These are phyloP conservation scores for Peronospora destructor DNA, from an alignment of 352 stramenopile species.

Conservation along the genomic window DNA sequence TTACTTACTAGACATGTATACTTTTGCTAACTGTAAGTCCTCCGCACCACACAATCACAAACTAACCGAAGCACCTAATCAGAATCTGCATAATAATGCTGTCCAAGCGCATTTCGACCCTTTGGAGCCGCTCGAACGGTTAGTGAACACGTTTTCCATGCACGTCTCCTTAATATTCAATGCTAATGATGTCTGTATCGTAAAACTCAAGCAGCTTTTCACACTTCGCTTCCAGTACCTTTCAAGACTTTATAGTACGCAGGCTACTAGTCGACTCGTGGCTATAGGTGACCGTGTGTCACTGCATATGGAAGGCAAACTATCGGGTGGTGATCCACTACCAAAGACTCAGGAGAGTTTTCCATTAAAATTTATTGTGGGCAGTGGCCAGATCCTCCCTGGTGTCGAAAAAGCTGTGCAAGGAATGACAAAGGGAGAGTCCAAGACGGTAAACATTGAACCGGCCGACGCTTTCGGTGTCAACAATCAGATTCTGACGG, in stretches of 20 bases:
- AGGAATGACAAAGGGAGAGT: conserved; percentile 55
- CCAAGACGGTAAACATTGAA: conserved; percentile 54
- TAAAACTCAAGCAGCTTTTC: not conserved
- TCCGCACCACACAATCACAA: conserved; percentile 12
- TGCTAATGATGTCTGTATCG: not conserved
- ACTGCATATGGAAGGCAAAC: conserved; percentile 55
- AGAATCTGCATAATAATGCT: conserved; percentile 7
- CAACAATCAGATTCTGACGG: conserved; percentile 52
- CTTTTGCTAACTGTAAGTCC: not conserved
- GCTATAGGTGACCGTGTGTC: conserved; percentile 62
- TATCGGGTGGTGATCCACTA: conserved; percentile 54
- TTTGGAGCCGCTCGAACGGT: conserved; percentile 17
- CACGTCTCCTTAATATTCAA: not conserved
- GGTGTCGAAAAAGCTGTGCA: conserved; percentile 68
- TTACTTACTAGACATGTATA: not conserved
- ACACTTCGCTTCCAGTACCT: not conserved
- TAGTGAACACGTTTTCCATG: no score
- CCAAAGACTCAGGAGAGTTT: conserved; percentile 41
- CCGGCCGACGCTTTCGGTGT: conserved; percentile 62
- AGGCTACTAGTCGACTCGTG: conserved; percentile 16
- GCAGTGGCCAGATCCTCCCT: conserved; percentile 56
- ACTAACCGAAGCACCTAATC: not conserved
- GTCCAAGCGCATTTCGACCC: conserved; percentile 19
- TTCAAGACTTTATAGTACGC: conserved; percentile 13
- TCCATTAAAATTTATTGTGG: conserved; percentile 66